Evolutionary conservation across 176 grass and related monocot genomes (phyloP).

Genomic region (Juncus inflexus): DNA sequence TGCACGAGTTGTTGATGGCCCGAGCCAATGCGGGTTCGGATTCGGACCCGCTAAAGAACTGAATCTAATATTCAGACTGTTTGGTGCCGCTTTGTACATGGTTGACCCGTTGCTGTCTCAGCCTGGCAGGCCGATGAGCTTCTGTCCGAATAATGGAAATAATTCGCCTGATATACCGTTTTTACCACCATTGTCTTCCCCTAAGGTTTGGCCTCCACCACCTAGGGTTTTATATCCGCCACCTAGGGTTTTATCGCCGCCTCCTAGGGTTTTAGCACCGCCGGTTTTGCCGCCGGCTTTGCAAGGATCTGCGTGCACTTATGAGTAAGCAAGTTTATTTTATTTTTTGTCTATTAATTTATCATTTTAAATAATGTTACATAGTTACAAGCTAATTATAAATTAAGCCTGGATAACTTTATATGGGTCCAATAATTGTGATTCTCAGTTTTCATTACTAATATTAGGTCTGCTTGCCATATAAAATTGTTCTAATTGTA

Average conservation of each 20-base stretch:
- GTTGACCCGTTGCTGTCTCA: conserved; percentile 66
- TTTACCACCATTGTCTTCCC: background rate
- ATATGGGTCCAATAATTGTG: too few species aligned
- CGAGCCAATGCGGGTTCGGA: conserved; percentile 40
- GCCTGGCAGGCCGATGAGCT: conserved; percentile 45
- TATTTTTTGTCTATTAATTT: background rate
- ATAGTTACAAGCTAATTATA: too few species aligned
- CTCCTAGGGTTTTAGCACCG: conserved; percentile 5
- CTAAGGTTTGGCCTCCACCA: background rate
- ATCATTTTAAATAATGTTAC: too few species aligned
- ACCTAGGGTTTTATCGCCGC: background rate
- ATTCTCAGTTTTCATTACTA: too few species aligned
- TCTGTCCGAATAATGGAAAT: conserved; percentile 33
- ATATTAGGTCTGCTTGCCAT: too few species aligned
- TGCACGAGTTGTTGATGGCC: conserved; percentile 56
- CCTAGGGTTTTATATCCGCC: conserved; percentile 8
- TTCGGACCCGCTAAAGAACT: conserved; percentile 38
- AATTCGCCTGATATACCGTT: background rate
- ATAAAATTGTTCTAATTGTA: too few species aligned
- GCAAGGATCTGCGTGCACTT: conserved; percentile 56
- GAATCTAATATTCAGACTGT: conserved; percentile 56
- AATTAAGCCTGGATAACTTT: too few species aligned
- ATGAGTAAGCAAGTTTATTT: conserved; percentile 33
- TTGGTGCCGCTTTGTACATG: conserved; percentile 61
- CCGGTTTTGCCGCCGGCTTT: background rate